Evolutionary conservation across 768 basidiomycete genomes (phyloP), one percentile per base, ranked within the genome.

Genomic region (Daedaleopsis nitida): DNA sequence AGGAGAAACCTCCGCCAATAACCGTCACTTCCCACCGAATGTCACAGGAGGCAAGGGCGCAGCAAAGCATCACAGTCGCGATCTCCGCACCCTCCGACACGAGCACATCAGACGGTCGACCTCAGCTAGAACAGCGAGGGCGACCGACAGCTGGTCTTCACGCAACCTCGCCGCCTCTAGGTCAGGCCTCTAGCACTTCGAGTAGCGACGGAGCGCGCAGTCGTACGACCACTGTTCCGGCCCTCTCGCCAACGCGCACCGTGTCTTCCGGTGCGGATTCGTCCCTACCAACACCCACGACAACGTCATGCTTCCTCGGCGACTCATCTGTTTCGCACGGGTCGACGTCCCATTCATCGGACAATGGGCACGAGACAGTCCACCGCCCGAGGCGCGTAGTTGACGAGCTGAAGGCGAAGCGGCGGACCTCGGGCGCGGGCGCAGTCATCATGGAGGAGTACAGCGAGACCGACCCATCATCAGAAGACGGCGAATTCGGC

Each of bases 201-300:
- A 57, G 52, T 53, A 62, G 16, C 37, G 38, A 37, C 32, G 32
- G 24, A 35, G 48, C 23, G 27, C 52, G 52, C 37, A 58, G 54
- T n/a, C 53, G 57, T 9, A 14, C 51, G 52, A 52, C 21, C 34
- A 64, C 49, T 45, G 50, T 64, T 34, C 69, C 69, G 39, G 69
- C 69, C 55, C 67, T 70, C 51, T 70, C 69, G 39, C 70, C 70
- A 0, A 71, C 68, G 39, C 66, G 68, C 24, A 71, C 66, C 23
- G 57, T 57, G 7, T 65, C 68, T 4, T 60, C 60, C 8, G 52
- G 59, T 14, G 66, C 68, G 17, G 63, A 65, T 24, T 53, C 57
- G 19, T 58, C 58, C 27, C 67, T 67, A 50, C 66, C 60, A 21
- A 71, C 70, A 47, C 70, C 70, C 39, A 65, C 63, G 34, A 65